Evolutionary conservation across 768 basidiomycete genomes (phyloP).

Genomic region (Tulasnella sp.): DNA sequence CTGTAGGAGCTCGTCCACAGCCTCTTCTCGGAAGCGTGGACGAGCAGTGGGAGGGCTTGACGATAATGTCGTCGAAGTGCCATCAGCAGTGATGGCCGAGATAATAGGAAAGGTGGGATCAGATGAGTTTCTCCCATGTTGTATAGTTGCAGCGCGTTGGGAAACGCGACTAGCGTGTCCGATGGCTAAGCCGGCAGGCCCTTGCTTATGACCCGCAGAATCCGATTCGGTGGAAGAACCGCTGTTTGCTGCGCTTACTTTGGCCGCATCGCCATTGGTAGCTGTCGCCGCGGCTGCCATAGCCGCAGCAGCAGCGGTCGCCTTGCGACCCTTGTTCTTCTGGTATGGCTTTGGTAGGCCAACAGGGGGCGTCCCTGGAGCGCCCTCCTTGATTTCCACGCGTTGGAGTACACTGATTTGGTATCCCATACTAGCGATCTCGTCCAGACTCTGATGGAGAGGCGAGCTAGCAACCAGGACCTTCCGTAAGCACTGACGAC

Average conservation of each 20-base stretch:
- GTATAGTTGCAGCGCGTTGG: conserved; percentile 19
- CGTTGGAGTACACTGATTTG: conserved; percentile 21
- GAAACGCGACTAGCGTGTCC: conserved; percentile 17
- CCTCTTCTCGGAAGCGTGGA: conserved; percentile 73
- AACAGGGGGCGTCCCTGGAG: neutral
- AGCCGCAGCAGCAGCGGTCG: neutral
- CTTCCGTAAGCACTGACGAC: conserved; percentile 60
- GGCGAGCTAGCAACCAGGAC: conserved; percentile 76
- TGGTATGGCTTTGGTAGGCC: too few relatives aligned
- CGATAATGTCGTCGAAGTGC: neutral
- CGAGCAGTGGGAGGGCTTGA: conserved; percentile 2
- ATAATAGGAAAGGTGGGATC: neutral
- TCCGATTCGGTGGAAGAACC: conserved; percentile 29
- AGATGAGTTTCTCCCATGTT: neutral
- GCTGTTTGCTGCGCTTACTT: neutral
- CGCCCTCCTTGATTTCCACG: conserved; percentile 19
- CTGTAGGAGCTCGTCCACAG: conserved; percentile 90
- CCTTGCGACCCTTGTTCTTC: conserved; percentile 1
- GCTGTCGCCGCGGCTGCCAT: neutral
- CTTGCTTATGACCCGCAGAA: conserved; percentile 21
- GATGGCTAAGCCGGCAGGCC: conserved; percentile 18
- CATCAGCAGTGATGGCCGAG: neutral
- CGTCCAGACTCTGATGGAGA: conserved; percentile 46
- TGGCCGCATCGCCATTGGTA: neutral
- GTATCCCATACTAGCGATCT: conserved; percentile 21